Base-by-base conservation (phyloP, 192 early-diverging fungal genomes). In the Kappamyces sp. region DNA sequence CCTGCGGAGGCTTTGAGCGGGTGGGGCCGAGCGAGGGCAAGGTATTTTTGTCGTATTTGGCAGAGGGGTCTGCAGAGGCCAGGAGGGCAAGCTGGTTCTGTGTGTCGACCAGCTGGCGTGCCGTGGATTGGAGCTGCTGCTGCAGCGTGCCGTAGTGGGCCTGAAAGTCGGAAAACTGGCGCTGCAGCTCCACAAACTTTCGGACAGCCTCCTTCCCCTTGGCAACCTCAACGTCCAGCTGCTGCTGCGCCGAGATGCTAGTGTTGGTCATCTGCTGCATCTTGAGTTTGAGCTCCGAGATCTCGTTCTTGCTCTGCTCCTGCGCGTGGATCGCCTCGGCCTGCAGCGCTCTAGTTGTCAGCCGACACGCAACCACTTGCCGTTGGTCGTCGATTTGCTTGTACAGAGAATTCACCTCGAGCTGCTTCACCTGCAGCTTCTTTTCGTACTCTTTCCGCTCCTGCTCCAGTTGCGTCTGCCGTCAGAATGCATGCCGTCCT, bases 1-100 rank as follows among this genome's bases (percentile, higher is more conserved):
- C 61, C 65, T 60, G 36, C 9, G 55, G 55, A 9, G 6, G 12
- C 44, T n/a, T 23, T 23, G 44, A 46, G 44, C 44, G 44, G 44
- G 12, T 46, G 44, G 44, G 44, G 12, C 44, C 44, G 12, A 23
- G 44, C 12, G 12, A 23, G 44, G 23, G 44, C 23, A 46, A 23
- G 23, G 23, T 23, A 23, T 23, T 23, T 23, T 23, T 23, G 23
- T 23, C 23, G 23, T 23, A 23, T 23, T 23, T 23, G 23, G 23
- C 23, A 23, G 23, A 23, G 23, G 23, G 23, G 23, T 23, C 23
- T 23, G 23, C 23, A 23, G 23, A 23, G 23, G 23, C 23, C 23
- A n/a, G 12, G 44, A 46, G 23, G 44, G 44, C 12, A 46, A n/a
- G 23, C 12, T 46, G 12, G 12, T 46, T 12, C 12, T 46, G 23